These are phyloP conservation scores for Geotrichum histeridarum DNA, from an alignment of 1,139 yeast species.

Conservation along the genomic window DNA sequence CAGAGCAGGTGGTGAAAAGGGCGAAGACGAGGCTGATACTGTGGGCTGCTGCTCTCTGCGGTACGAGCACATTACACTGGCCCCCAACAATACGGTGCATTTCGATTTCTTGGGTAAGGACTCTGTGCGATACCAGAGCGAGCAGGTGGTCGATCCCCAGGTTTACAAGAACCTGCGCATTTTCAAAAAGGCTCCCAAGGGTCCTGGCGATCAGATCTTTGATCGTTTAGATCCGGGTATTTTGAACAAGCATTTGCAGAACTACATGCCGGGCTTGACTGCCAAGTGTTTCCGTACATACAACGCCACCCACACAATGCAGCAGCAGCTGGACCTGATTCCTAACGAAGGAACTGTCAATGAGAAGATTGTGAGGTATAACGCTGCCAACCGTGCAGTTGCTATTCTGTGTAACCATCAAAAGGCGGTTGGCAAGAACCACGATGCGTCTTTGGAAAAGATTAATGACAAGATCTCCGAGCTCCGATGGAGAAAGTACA, in stretches of 20 bases:
- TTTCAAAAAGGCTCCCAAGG: conserved; percentile 82
- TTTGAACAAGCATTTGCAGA: conserved; percentile 80
- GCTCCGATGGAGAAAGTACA: conserved; percentile 74
- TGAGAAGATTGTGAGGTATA: conserved; percentile 80
- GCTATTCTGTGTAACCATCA: conserved; percentile 97
- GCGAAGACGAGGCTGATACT: conserved; percentile 96
- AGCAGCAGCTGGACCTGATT: conserved; percentile 81
- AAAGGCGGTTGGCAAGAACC: conserved; percentile 82
- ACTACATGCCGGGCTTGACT: conserved; percentile 86
- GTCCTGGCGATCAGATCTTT: conserved; percentile 86
- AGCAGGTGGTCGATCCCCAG: conserved; percentile 82
- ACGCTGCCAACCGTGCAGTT: conserved; percentile 92
- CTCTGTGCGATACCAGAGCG: conserved; percentile 86
- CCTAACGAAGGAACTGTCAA: conserved; percentile 79
- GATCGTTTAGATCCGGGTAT: conserved; percentile 82
- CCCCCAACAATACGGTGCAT: conserved; percentile 82
- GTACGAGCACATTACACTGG: conserved; percentile 79
- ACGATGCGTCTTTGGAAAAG: conserved; percentile 72
- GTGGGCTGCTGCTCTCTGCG: conserved; percentile 96
- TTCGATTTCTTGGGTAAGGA: conserved; percentile 96
- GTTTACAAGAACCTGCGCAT: conserved; percentile 84
- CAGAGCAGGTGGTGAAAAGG: conserved; percentile 98
- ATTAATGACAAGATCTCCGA: conserved; percentile 73
- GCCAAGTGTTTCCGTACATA: conserved; percentile 97
- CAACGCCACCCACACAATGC: conserved; percentile 95